Conservation (phyloP, 2,329 filamentous ascomycete genomes). For the Alternaria triticimaculans region DNA sequence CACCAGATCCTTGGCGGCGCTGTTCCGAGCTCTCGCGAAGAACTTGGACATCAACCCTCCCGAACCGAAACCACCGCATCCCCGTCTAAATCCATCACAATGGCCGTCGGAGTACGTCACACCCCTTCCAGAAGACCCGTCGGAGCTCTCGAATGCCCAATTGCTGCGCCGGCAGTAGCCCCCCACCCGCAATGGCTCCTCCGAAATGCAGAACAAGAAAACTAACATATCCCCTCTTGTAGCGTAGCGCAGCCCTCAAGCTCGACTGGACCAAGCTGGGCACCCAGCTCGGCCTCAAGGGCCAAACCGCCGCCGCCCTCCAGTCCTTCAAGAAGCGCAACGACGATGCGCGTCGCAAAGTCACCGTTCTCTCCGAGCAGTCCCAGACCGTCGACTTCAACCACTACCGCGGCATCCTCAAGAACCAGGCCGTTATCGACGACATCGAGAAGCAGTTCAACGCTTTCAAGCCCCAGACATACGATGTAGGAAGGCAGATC, state of each 20-base stretch:
- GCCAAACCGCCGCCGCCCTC: conserved; percentile 89
- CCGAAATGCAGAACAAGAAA: conserved; percentile 26
- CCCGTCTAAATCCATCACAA: conserved; percentile 51
- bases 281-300: conserved; percentile 92
- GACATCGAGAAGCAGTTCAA: conserved; percentile 97
- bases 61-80: conserved; percentile 52
- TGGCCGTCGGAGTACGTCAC: conserved; percentile 53
- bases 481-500: conserved; percentile 91
- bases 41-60: conserved; percentile 53
- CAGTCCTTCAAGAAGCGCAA: conserved; percentile 99
- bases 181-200: conserved; percentile 37
- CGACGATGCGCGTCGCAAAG: conserved; percentile 95
- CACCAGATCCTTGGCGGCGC: conserved; percentile 13
- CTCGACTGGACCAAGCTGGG: conserved; percentile 98
- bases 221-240: conserved; percentile 45
- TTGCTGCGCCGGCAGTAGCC: conserved; percentile 39
- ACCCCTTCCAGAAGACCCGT: conserved; percentile 15
- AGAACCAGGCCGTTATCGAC: conserved; percentile 94
- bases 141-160: conserved; percentile 35
- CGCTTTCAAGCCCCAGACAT: conserved; percentile 88
- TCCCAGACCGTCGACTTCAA: conserved; percentile 89
- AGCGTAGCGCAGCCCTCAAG: conserved; percentile 99
- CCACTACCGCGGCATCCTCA: conserved; percentile 88
- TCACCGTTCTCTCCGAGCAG: conserved; percentile 82
- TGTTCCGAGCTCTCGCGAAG: conserved; percentile 26